Evolutionary conservation across 2,329 filamentous ascomycete species (phyloP).

Genomic region (Xylaria polymorpha): DNA sequence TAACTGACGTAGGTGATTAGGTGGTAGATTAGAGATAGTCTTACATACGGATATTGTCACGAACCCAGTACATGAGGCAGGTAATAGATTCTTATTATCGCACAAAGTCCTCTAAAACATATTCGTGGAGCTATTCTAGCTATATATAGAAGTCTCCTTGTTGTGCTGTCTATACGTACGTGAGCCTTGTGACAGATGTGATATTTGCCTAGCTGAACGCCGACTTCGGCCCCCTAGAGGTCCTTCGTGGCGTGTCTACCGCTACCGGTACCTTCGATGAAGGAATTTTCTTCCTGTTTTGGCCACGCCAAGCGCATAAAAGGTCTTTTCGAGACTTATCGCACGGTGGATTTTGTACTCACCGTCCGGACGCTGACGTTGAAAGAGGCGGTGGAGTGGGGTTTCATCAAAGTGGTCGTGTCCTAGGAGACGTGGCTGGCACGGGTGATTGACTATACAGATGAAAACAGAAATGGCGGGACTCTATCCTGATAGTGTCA

Average conservation of each 20-base stretch:
- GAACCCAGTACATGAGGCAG: no score
- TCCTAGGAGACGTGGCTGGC: slow-evolving; percentile 19
- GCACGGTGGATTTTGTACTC: slow-evolving; percentile 22
- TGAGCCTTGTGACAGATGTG: not conserved
- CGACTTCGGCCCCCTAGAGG: slow-evolving; percentile 24
- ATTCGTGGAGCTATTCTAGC: no score
- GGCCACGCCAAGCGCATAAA: not conserved
- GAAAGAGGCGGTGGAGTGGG: slow-evolving; percentile 30
- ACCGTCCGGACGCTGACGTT: slow-evolving; percentile 11
- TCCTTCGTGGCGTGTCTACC: slow-evolving; percentile 20
- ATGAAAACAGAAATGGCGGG: slow-evolving; percentile 17
- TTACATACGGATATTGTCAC: no score
- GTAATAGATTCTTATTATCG: no score
- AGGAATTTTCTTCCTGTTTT: not conserved
- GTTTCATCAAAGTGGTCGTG: slow-evolving; percentile 19
- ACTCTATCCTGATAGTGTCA: slow-evolving; percentile 19
- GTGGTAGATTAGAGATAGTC: slow-evolving; percentile 26
- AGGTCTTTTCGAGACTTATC: slow-evolving; percentile 23
- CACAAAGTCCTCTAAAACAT: no score
- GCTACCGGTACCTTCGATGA: slow-evolving; percentile 20
- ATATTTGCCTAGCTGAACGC: slow-evolving; percentile 29
- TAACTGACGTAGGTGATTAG: slow-evolving; percentile 6
- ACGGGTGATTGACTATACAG: slow-evolving; percentile 15
- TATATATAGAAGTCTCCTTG: no score
- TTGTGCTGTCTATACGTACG: no score